These are phyloP conservation scores for Isatis lusitanica DNA, from an alignment of 441 rosid species.

Conservation along the genomic window DNA sequence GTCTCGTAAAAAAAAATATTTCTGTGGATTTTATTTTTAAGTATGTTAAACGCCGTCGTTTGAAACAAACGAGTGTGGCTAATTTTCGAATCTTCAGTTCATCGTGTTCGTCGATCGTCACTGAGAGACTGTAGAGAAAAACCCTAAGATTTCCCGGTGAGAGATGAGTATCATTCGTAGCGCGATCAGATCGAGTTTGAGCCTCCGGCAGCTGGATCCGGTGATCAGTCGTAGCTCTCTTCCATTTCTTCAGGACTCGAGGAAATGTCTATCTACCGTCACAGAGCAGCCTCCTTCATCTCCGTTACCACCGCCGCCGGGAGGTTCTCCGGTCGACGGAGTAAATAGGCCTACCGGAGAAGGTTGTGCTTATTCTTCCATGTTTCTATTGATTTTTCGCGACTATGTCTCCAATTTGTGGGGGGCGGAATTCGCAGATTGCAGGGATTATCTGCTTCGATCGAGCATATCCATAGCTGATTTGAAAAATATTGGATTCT, in stretches of 20 bases:
- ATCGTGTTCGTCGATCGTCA: conserved; percentile 24
- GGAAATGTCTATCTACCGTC: conserved; percentile 56
- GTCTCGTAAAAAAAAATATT: neutral
- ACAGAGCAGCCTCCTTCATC: conserved; percentile 45
- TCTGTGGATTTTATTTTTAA: neutral
- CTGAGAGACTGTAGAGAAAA: conserved; percentile 15
- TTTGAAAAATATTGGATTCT: neutral
- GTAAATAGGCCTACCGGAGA: conserved; percentile 32
- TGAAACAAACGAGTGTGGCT: neutral
- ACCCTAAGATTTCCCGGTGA: conserved; percentile 21
- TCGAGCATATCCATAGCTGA: neutral
- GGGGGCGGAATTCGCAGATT: neutral
- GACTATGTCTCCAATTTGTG: neutral
- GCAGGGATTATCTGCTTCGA: neutral
- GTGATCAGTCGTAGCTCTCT: conserved; percentile 24
- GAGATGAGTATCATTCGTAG: conserved; percentile 52
- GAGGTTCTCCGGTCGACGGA: conserved; percentile 35
- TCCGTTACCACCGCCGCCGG: conserved; percentile 30
- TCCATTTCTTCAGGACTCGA: conserved; percentile 37
- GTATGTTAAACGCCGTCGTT: conserved; percentile 10
- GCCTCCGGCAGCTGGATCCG: conserved; percentile 31
- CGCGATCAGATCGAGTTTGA: conserved; percentile 41
- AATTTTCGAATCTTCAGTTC: neutral
- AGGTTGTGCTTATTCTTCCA: conserved; percentile 35
- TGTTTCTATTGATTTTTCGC: neutral